Evolutionary conservation across 2,329 filamentous ascomycete species (phyloP).

Genomic region (Tolypocladium inflatum): DNA sequence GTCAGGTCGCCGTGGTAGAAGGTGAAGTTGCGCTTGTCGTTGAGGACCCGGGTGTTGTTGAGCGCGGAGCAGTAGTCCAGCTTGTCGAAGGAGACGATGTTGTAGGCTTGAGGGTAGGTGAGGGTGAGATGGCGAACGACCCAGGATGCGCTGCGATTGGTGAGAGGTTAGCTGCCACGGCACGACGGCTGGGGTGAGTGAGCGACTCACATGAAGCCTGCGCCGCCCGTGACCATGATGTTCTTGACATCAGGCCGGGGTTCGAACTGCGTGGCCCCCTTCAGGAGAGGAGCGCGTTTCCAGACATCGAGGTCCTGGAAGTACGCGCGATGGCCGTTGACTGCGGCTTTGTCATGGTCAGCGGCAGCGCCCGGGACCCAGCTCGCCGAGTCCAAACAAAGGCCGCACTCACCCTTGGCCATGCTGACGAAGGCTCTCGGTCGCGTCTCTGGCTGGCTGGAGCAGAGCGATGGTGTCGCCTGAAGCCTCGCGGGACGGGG

Average conservation of each 20-base stretch:
- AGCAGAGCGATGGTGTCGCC: not conserved
- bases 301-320: slow-evolving; percentile 56
- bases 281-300: slow-evolving; percentile 62
- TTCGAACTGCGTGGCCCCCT: slow-evolving; percentile 60
- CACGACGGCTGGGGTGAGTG: not conserved
- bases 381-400: not conserved
- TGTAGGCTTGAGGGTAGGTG: slow-evolving; percentile 66
- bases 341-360: slow-evolving; percentile 8
- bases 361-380: not conserved
- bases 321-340: slow-evolving; percentile 27
- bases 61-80: slow-evolving; percentile 74
- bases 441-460: not conserved
- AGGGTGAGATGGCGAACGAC: slow-evolving; percentile 68
- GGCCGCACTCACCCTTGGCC: slow-evolving; percentile 6
- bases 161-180: not conserved
- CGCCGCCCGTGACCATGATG: slow-evolving; percentile 76
- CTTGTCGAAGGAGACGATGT: slow-evolving; percentile 76
- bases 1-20: slow-evolving; percentile 77
- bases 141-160: slow-evolving; percentile 60
- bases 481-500: not conserved
- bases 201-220: slow-evolving; percentile 68
- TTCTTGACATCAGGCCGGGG: slow-evolving; percentile 62
- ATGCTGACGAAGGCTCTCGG: slow-evolving; percentile 1
- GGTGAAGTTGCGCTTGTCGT: slow-evolving; percentile 60
- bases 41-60: slow-evolving; percentile 66